phyloP scores from a whole-genome alignment of 2,329 filamentous ascomycete species.

The Alternaria gaisen region DNA sequence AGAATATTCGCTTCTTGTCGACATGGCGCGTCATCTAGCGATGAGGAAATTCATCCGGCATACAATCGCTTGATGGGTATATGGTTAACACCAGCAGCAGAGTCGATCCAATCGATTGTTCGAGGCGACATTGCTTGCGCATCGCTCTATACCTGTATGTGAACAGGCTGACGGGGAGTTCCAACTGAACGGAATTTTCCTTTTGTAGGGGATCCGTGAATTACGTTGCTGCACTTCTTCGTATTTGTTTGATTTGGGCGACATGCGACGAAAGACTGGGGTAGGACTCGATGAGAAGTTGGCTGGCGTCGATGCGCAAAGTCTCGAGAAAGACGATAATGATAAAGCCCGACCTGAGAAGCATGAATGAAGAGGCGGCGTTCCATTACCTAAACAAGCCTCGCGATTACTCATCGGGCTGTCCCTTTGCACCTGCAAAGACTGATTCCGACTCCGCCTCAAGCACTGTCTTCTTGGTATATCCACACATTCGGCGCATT shows the following conservation, averaged over 20 bases:
- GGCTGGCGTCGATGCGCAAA: neutral
- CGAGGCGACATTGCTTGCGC: neutral
- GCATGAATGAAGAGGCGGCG: neutral
- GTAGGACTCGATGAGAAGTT: neutral
- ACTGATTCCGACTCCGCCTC: neutral
- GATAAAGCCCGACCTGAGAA: neutral
- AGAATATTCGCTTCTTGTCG: neutral
- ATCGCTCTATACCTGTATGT: neutral
- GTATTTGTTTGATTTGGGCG: neutral
- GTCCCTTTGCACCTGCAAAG: neutral
- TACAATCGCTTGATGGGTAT: neutral
- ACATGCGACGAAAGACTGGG: neutral
- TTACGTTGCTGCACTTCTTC: neutral
- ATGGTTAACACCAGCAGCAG: neutral
- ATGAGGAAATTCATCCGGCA: neutral
- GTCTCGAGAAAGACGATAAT: neutral
- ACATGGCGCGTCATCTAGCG: neutral
- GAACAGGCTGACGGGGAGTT: neutral
- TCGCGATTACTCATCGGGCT: neutral
- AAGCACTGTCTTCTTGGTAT: neutral
- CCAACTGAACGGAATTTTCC: neutral
- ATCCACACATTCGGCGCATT: neutral
- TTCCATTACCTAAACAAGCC: neutral
- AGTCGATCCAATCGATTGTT: fast-evolving
- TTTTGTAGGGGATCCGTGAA: neutral